phyloP scores from a whole-genome alignment of 768 basidiomycete genomes.

The Nidularia sp. region DNA sequence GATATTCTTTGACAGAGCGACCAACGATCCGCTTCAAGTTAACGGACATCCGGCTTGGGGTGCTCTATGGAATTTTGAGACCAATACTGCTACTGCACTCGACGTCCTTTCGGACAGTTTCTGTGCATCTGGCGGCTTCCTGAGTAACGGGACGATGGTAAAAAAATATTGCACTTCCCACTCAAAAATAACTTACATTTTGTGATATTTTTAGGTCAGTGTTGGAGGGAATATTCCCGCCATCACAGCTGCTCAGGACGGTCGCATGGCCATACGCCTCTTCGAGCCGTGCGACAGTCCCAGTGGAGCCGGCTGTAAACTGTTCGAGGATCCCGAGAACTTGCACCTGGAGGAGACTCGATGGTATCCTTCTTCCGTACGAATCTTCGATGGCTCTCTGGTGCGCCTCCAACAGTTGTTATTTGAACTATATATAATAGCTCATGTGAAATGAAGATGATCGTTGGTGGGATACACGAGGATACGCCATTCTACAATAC shows the following conservation, averaged over 20 bases:
- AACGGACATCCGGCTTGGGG: conserved; percentile 43
- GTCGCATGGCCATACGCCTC: conserved; percentile 29
- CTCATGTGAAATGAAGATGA: conserved; percentile 3
- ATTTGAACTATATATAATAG: neutral
- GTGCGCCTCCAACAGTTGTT: conserved; percentile 20
- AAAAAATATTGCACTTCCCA: conserved; percentile 5
- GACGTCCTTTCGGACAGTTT: conserved; percentile 32
- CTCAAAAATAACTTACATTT: neutral
- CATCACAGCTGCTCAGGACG: conserved; percentile 21
- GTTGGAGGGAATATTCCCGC: conserved; percentile 25
- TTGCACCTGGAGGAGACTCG: conserved; percentile 30
- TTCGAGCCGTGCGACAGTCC: conserved; percentile 33
- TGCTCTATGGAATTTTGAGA: conserved; percentile 36
- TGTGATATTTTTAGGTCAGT: conserved; percentile 14
- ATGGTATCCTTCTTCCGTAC: conserved; percentile 37
- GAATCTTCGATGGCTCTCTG: conserved; percentile 26
- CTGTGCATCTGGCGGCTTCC: conserved; percentile 36
- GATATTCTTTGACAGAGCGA: conserved; percentile 22
- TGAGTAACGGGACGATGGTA: conserved; percentile 39
- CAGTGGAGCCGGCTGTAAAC: conserved; percentile 20
- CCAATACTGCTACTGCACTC: conserved; percentile 28
- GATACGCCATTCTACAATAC: conserved; percentile 59
- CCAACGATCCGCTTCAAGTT: conserved; percentile 34
- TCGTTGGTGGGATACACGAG: conserved; percentile 22
- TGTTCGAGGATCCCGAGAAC: conserved; percentile 29